A percentile compares a stretch with the other conserved stretches of the same genome.
phyloP scores from a whole-genome alignment of 805 yeast genomes.

The Hanseniaspora vineae region DNA sequence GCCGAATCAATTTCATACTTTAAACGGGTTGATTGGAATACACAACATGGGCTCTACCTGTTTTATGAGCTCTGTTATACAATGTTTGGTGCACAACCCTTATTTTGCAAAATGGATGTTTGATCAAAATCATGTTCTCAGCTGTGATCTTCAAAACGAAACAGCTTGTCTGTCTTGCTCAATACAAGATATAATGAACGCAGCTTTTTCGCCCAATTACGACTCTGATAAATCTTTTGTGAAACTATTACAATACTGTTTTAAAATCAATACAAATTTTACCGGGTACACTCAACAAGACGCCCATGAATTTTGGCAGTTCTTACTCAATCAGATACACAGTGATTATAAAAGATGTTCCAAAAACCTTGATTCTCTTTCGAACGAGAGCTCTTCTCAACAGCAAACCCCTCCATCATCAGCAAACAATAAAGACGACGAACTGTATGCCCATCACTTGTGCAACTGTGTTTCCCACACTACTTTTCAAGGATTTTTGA shows the following conservation, averaged over 20 bases:
- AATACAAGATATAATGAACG: conserved; percentile 62
- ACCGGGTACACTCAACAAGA: conserved; percentile 98
- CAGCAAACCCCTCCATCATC: background rate
- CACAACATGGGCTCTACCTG: conserved; percentile 96
- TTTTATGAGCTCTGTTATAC: conserved; percentile 88
- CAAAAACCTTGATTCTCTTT: background rate
- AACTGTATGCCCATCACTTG: conserved; percentile 2
- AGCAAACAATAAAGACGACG: conserved; percentile 2
- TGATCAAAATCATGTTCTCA: conserved; percentile 24
- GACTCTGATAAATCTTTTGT: conserved; percentile 52
- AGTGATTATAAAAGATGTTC: conserved; percentile 17
- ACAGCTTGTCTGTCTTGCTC: conserved; percentile 68
- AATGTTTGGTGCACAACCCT: conserved; percentile 84
- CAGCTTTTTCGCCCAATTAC: conserved; percentile 34
- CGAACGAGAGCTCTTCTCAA: too few relatives aligned
- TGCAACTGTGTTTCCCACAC: conserved; percentile 78
- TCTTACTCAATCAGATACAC: conserved; percentile 76
- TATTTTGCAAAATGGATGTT: conserved; percentile 66
- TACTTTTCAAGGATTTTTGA: conserved; percentile 71
- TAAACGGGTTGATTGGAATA: conserved; percentile 76
- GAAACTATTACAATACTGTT: conserved; percentile 67
- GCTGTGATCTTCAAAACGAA: conserved; percentile 18
- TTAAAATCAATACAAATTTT: conserved; percentile 64
- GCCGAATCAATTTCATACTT: conserved; percentile 32
- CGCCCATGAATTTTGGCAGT: conserved; percentile 97